Conservation (phyloP, 2,329 filamentous ascomycete species). For the Calonectria pseudoreteaudii region DNA sequence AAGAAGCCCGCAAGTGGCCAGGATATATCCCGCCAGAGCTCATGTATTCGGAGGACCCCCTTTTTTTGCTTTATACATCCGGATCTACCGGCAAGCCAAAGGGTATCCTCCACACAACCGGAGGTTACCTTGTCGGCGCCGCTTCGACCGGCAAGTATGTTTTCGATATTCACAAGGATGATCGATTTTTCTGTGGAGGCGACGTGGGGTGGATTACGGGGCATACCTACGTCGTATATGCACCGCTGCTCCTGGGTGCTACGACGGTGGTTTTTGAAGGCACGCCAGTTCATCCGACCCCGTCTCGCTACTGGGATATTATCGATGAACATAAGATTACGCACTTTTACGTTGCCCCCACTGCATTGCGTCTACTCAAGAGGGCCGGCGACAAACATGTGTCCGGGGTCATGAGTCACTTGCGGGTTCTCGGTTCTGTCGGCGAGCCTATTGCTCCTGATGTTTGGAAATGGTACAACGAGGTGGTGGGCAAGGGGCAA, state of each 20-base stretch:
- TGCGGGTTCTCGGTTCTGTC: constrained; percentile 89
- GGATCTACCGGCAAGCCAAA: constrained; percentile 97
- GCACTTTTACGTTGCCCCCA: constrained; percentile 96
- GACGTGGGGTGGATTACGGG: constrained; percentile 98
- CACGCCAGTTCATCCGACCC: constrained; percentile 92
- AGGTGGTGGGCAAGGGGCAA: constrained; percentile 88
- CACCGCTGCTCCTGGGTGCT: constrained; percentile 87
- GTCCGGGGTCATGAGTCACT: constrained; percentile 78
- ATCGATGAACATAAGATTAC: constrained; percentile 91
- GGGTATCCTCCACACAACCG: constrained; percentile 95
- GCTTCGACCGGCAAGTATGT: constrained; percentile 94
- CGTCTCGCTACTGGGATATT: constrained; percentile 96
- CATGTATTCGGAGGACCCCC: constrained; percentile 89
- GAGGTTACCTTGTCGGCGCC: constrained; percentile 87
- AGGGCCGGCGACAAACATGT: constrained; percentile 89
- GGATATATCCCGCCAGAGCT: constrained; percentile 85
- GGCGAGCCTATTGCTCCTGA: constrained; percentile 97
- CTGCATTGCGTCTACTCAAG: constrained; percentile 88
- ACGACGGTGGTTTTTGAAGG: constrained; percentile 95
- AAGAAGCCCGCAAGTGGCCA: constrained; percentile 93
- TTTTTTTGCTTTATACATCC: constrained; percentile 95
- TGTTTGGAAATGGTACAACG: constrained; percentile 98
- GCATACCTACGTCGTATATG: constrained; percentile 95
- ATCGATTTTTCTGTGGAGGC: constrained; percentile 93
- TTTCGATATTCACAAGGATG: constrained; percentile 91